A percentile compares a stretch with the other conserved stretches of the same genome.
These are phyloP conservation scores for Ophiostoma novo-ulmi DNA, from an alignment of 2,329 filamentous ascomycete species.

Conservation along the genomic window DNA sequence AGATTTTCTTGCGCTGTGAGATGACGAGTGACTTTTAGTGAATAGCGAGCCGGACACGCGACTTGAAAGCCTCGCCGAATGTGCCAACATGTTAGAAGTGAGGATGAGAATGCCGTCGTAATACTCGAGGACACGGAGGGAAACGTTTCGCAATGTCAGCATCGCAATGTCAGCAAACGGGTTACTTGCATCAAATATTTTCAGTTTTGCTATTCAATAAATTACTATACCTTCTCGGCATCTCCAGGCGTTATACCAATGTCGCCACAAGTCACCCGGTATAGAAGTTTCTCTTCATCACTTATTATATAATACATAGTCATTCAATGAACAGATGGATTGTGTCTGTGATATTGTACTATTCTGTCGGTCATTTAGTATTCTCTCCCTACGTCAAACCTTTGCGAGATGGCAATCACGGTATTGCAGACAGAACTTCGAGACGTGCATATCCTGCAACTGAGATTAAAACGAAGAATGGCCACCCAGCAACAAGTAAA, in stretches of 20 bases:
- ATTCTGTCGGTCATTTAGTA: too few species aligned
- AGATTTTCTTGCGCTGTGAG: not conserved
- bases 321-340: too few species aligned
- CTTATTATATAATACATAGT: too few species aligned
- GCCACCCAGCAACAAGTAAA: not conserved
- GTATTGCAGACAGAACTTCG: not conserved
- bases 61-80: not conserved
- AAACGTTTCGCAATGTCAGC: not conserved
- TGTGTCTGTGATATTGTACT: too few species aligned
- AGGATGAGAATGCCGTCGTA: not conserved
- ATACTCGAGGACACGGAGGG: slow-evolving; percentile 1
- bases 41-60: not conserved
- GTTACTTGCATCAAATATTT: too few species aligned
- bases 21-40: not conserved
- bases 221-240: too few species aligned
- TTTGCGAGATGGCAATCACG: too few species aligned
- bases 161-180: not conserved
- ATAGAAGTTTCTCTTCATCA: too few species aligned
- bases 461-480: not conserved
- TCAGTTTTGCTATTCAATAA: too few species aligned
- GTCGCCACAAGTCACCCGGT: too few species aligned
- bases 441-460: too few species aligned
- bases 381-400: not conserved
- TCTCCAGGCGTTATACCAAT: too few species aligned
- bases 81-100: not conserved